phyloP scores from a whole-genome alignment of 2,329 filamentous ascomycete species.

The Helotiales sp. region DNA sequence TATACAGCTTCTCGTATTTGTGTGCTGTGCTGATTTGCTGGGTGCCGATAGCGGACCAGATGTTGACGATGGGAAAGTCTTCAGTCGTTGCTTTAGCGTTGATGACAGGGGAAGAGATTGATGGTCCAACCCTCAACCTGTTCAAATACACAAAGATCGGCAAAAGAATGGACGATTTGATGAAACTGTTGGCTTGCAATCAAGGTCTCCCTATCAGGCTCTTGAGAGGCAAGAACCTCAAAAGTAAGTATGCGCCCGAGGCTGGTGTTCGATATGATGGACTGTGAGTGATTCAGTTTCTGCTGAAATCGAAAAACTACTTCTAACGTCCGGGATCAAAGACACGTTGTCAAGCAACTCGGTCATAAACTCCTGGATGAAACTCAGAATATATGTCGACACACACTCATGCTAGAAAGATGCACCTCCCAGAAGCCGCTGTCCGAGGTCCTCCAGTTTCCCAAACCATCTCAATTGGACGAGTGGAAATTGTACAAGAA shows the following conservation, averaged over 20 bases:
- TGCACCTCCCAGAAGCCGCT: conserved; percentile 50
- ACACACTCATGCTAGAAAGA: conserved; percentile 54
- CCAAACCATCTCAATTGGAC: conserved; percentile 59
- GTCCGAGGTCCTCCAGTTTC: conserved; percentile 51
- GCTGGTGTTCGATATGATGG: conserved; percentile 63
- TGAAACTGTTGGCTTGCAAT: conserved; percentile 54
- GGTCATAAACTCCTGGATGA: conserved; percentile 49
- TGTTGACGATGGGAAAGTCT: conserved; percentile 53
- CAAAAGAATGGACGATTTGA: conserved; percentile 51
- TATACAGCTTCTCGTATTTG: conserved; percentile 29
- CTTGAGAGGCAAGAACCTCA: conserved; percentile 56
- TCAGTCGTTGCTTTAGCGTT: conserved; percentile 54
- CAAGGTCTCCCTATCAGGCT: conserved; percentile 51
- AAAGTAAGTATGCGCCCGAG: conserved; percentile 56
- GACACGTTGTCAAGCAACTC: conserved; percentile 56
- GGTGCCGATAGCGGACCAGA: conserved; percentile 50
- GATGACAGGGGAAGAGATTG: conserved; percentile 55
- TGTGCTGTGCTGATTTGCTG: background rate
- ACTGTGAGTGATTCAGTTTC: conserved; percentile 48
- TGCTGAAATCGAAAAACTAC: background rate
- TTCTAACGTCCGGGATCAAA: conserved; percentile 34
- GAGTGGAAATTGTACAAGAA: conserved; percentile 59
- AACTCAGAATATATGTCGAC: conserved; percentile 48
- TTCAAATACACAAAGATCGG: conserved; percentile 54
- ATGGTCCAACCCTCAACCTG: conserved; percentile 44